These are phyloP conservation scores for Fusarium chuoi DNA, from an alignment of 2,329 filamentous ascomycete species.

Conservation along the genomic window DNA sequence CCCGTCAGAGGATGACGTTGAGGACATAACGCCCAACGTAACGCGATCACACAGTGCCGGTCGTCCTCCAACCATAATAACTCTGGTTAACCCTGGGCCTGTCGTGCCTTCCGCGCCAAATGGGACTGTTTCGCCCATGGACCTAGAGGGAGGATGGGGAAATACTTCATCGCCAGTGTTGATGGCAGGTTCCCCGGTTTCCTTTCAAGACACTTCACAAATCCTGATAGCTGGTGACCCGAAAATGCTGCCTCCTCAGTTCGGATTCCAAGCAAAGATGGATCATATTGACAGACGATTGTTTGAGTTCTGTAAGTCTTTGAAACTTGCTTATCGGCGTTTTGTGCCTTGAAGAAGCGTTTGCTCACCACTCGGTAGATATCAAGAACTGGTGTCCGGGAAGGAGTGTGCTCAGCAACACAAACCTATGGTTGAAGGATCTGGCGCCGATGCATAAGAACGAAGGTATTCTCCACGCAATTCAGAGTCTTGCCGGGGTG, in stretches of 20 bases:
- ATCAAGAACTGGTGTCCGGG: conserved; percentile 55
- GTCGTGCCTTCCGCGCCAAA: not conserved
- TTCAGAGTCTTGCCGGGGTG: conserved; percentile 54
- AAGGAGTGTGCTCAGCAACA: conserved; percentile 50
- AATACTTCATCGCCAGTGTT: conserved; percentile 13
- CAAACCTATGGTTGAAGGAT: conserved; percentile 54
- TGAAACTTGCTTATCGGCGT: not conserved
- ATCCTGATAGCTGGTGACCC: conserved; percentile 32
- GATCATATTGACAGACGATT: conserved; percentile 48
- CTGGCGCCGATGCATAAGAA: conserved; percentile 53
- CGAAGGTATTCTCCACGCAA: conserved; percentile 50
- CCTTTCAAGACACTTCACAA: conserved; percentile 15
- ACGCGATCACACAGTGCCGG: not conserved
- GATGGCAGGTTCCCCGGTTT: conserved; percentile 8
- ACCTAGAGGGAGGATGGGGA: conserved; percentile 13
- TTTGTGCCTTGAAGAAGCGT: not conserved
- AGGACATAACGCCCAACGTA: conserved; percentile 27
- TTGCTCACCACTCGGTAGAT: conserved; percentile 42
- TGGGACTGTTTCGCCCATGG: conserved; percentile 12
- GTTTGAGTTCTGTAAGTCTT: conserved; percentile 50
- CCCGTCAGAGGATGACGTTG: conserved; percentile 19
- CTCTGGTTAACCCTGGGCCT: conserved; percentile 13
- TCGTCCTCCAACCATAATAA: conserved; percentile 15
- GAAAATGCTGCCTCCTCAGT: conserved; percentile 43
- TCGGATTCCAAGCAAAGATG: conserved; percentile 49